These are phyloP conservation scores for Metarhizium humberi DNA, from an alignment of 2,329 filamentous ascomycete species.

Conservation along the genomic window DNA sequence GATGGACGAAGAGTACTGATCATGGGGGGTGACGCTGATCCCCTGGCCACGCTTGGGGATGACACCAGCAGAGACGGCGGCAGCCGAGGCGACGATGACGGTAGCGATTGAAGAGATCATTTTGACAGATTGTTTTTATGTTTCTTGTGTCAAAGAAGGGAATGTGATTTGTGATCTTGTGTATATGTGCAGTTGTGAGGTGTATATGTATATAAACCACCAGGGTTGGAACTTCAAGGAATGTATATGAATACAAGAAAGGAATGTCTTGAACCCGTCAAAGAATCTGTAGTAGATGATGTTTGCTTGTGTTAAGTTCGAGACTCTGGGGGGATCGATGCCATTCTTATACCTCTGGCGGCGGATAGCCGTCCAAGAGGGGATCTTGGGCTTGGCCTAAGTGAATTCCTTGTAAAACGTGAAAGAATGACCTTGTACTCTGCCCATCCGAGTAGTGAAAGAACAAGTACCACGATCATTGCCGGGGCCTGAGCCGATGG, in stretches of 20 bases:
- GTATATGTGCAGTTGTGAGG: neutral
- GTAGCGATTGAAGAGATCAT: conserved; percentile 22
- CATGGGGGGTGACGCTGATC: conserved; percentile 40
- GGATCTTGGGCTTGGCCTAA: neutral
- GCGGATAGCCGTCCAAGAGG: neutral
- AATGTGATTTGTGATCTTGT: conserved; percentile 2
- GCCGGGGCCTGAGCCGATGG: neutral
- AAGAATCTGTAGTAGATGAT: neutral
- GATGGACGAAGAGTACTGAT: conserved; percentile 45
- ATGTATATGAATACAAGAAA: neutral
- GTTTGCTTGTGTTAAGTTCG: neutral
- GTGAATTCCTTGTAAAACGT: neutral
- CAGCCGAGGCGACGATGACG: conserved; percentile 20
- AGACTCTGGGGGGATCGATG: neutral
- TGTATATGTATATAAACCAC: neutral
- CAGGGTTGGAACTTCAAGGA: neutral
- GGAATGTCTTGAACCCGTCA: neutral
- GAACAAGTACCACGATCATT: neutral
- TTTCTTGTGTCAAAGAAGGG: conserved; percentile 8
- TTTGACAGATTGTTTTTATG: neutral
- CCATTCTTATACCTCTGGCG: neutral
- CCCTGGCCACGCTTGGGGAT: conserved; percentile 11
- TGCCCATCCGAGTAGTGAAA: neutral
- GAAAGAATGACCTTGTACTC: neutral
- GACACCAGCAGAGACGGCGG: conserved; percentile 19